Conservation (phyloP, 2,329 filamentous ascomycete genomes). For the Amauroascus niger region DNA sequence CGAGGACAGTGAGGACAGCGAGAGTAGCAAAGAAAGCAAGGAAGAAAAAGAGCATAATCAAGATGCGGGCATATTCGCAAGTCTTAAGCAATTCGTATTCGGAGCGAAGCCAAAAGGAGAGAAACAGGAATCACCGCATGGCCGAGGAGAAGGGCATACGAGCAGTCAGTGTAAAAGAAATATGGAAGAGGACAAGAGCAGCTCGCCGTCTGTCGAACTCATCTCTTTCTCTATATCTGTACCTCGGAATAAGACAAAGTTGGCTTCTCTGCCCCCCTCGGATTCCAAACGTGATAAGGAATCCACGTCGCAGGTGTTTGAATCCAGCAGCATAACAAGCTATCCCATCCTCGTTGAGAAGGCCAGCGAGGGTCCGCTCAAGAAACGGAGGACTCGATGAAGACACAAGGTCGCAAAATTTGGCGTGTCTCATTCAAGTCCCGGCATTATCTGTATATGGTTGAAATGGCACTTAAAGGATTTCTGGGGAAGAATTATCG, state of each 20-base stretch:
- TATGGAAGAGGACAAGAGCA: background rate
- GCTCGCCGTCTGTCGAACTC: conserved; percentile 16
- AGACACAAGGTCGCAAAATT: background rate
- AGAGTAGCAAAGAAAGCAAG: background rate
- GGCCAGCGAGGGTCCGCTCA: conserved; percentile 28
- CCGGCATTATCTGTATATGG: background rate
- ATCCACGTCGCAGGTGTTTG: background rate
- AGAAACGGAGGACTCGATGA: conserved; percentile 21
- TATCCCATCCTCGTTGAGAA: conserved; percentile 14
- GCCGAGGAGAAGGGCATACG: background rate
- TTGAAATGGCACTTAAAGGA: background rate
- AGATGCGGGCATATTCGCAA: background rate
- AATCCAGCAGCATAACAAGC: background rate
- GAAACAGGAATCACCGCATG: background rate
- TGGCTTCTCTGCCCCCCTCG: background rate
- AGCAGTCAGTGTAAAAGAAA: background rate
- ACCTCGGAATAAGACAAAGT: conserved; percentile 17
- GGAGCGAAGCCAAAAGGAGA: background rate
- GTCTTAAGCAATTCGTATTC: background rate
- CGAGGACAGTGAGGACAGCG: conserved; percentile 24
- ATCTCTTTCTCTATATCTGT: conserved; percentile 29
- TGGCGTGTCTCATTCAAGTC: background rate
- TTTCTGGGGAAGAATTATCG: no score
- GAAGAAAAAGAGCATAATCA: background rate
- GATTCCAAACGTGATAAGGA: background rate